Evolutionary conservation across 768 basidiomycete species (phyloP).

Genomic region (Mycena chlorophos): DNA sequence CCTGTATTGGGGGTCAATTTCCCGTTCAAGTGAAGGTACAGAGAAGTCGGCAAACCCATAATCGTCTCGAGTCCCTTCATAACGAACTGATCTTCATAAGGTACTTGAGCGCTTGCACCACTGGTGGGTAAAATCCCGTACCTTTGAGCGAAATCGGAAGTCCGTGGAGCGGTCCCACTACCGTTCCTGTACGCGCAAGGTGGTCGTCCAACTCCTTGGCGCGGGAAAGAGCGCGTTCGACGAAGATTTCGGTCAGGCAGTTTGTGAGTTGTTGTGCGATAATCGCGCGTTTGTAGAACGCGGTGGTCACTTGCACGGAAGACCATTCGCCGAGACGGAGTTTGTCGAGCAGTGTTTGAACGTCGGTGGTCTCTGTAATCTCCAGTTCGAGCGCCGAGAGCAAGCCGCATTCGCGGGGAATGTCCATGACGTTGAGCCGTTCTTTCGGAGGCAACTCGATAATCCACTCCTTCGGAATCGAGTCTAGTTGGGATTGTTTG

Average conservation of each 20-base stretch:
- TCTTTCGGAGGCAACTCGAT: conserved; percentile 40
- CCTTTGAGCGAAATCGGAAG: conserved; percentile 47
- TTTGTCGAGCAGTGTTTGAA: conserved; percentile 43
- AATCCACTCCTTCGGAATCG: conserved; percentile 58
- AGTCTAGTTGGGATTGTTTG: conserved; percentile 47
- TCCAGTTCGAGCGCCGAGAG: conserved; percentile 54
- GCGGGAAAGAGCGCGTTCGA: conserved; percentile 48
- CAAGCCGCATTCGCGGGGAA: conserved; percentile 53
- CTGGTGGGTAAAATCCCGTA: no score
- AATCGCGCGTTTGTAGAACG: conserved; percentile 67
- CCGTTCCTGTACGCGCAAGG: conserved; percentile 44
- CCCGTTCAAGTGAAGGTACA: not conserved
- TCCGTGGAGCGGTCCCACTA: conserved; percentile 52
- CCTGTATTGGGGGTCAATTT: conserved; percentile 31
- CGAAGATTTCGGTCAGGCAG: conserved; percentile 60
- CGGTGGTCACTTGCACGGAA: conserved; percentile 57
- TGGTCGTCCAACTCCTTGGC: conserved; percentile 53
- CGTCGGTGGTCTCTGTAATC: conserved; percentile 56
- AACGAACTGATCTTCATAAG: conserved; percentile 48
- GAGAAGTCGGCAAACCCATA: conserved; percentile 23
- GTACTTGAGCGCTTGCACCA: not conserved
- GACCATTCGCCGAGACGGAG: conserved; percentile 51
- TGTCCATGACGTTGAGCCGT: conserved; percentile 47
- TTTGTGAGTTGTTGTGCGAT: conserved; percentile 67
- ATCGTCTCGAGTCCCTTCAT: conserved; percentile 62